Evolutionary conservation across 2,329 filamentous ascomycete genomes (phyloP).

Genomic region (Xenosphaeropsis pyriputrescens): DNA sequence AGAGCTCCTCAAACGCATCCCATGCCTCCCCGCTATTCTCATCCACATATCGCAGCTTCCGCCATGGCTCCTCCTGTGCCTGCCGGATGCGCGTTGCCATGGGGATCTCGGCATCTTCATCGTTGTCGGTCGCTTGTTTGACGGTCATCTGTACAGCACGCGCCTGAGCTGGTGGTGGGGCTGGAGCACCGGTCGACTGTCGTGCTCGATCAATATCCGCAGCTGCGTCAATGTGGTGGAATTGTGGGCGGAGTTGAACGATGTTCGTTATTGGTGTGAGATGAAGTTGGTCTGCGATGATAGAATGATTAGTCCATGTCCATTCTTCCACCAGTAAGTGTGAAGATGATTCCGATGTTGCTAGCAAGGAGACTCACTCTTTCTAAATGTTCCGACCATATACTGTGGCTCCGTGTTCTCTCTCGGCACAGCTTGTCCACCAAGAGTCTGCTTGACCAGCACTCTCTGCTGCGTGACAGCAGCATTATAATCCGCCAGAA

Average conservation of each 20-base stretch:
- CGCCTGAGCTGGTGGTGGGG: constrained; percentile 29
- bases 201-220: constrained; percentile 45
- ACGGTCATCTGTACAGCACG: constrained; percentile 78
- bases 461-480: constrained; percentile 58
- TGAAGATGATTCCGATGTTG: background rate
- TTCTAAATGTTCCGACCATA: constrained; percentile 85
- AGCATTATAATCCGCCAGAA: constrained; percentile 44
- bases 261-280: constrained; percentile 72
- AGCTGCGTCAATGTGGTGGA: constrained; percentile 81
- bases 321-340: too few relatives aligned
- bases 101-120: constrained; percentile 49
- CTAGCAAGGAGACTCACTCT: constrained; percentile 47
- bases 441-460: constrained; percentile 68
- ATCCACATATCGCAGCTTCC: constrained; percentile 63
- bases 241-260: constrained; percentile 79
- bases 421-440: constrained; percentile 59
- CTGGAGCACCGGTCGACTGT: constrained; percentile 15
- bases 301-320: constrained; percentile 2
- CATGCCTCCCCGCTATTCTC: constrained; percentile 67
- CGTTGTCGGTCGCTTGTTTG: constrained; percentile 59
- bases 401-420: constrained; percentile 50
- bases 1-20: constrained; percentile 39
- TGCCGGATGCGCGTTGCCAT: constrained; percentile 62
- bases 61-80: constrained; percentile 76
- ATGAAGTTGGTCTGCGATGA: constrained; percentile 57